These are phyloP conservation scores for Betula pendula DNA, from an alignment of 306 rosid species.

Conservation along the genomic window DNA sequence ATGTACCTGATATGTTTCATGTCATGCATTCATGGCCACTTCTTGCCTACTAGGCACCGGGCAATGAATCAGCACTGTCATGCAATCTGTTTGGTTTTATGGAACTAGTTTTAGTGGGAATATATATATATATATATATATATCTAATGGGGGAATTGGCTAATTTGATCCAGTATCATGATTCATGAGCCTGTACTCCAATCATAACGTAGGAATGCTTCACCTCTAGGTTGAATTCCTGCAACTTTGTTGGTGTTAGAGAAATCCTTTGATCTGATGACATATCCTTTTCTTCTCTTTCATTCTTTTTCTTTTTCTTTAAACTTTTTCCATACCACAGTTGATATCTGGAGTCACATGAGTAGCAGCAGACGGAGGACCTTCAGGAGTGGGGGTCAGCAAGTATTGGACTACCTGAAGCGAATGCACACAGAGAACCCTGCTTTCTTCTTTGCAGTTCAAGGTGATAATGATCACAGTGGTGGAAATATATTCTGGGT, in stretches of 20 bases:
- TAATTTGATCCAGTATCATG: neutral
- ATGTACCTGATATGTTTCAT: no score
- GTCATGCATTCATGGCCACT: neutral
- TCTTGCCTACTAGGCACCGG: neutral
- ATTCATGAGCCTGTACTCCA: neutral
- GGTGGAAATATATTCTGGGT: conserved; percentile 81
- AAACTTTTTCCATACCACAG: conserved; percentile 1
- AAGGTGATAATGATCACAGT: conserved; percentile 53
- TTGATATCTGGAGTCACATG: conserved; percentile 41
- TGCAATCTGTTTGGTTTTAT: neutral
- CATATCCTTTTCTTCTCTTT: neutral
- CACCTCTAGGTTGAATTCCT: neutral
- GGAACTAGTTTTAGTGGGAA: no score
- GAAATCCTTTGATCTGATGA: neutral
- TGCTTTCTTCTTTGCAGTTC: conserved; percentile 69
- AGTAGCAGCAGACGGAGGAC: conserved; percentile 64
- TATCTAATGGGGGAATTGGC: neutral
- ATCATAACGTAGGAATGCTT: neutral
- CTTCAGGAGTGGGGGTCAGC: conserved; percentile 71
- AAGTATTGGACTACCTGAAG: conserved; percentile 71
- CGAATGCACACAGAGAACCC: conserved; percentile 84
- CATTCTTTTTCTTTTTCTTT: neutral
- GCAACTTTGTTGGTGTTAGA: neutral
- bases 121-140: no score
- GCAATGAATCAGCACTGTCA: neutral